phyloP scores from a whole-genome alignment of 768 basidiomycete genomes.

The Hericium alpestre region DNA sequence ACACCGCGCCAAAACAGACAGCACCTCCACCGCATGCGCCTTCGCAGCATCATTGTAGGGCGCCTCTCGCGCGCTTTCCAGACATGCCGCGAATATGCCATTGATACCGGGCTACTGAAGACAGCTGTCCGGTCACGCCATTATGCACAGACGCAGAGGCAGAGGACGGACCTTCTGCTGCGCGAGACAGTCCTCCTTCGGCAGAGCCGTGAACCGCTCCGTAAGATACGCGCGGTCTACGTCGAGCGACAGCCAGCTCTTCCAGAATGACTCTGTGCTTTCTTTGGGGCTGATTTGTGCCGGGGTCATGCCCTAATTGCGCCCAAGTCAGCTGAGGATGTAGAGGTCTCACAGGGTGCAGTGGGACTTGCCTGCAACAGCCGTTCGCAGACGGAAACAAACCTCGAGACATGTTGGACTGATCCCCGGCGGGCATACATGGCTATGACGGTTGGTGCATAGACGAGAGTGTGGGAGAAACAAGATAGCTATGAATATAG shows the following conservation, averaged over 20 bases:
- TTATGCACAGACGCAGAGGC: not conserved
- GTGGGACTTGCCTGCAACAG: not conserved
- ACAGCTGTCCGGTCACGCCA: not conserved
- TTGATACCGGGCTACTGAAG: slow-evolving; percentile 40
- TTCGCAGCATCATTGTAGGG: slow-evolving; percentile 26
- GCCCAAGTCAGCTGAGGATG: not conserved
- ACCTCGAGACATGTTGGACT: not conserved
- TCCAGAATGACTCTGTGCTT: slow-evolving; percentile 39
- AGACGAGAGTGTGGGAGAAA: too few relatives aligned
- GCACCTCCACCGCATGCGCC: slow-evolving; percentile 39
- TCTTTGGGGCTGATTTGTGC: slow-evolving; percentile 34
- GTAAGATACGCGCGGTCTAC: slow-evolving; percentile 38
- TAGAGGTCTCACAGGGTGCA: not conserved
- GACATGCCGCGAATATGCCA: slow-evolving; percentile 36
- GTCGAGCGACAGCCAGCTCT: slow-evolving; percentile 39
- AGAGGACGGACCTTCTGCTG: slow-evolving; percentile 36
- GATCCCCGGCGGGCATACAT: not conserved
- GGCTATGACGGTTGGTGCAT: not conserved
- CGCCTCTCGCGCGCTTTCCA: slow-evolving; percentile 27
- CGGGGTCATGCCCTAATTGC: slow-evolving; percentile 30
- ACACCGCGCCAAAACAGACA: slow-evolving; percentile 35
- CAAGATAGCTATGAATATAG: too few relatives aligned
- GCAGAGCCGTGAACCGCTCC: slow-evolving; percentile 27
- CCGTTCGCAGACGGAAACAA: not conserved
- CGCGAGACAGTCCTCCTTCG: slow-evolving; percentile 41